Evolutionary conservation across 371 early-diverging fungal species (phyloP).

Genomic region (Apophysomyces elegans): DNA sequence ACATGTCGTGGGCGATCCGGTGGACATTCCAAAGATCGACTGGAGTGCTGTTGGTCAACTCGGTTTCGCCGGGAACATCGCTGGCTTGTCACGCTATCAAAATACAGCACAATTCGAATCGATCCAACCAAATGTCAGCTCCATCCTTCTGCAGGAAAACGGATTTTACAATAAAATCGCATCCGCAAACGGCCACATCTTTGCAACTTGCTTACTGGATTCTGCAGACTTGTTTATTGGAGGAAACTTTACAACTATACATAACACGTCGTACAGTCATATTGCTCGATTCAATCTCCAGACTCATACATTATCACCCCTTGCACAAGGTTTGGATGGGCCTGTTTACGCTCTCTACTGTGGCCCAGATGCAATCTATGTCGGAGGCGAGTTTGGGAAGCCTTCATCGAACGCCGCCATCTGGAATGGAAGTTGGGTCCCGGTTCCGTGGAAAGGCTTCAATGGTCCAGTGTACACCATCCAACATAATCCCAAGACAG

Average conservation of each 20-base stretch:
- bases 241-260: constrained; percentile 48
- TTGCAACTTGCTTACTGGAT: constrained; percentile 7
- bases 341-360: constrained; percentile 71
- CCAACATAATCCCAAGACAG: constrained; percentile 23
- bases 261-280: constrained; percentile 35
- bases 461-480: constrained; percentile 56
- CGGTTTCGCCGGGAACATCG: constrained; percentile 37
- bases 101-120: constrained; percentile 28
- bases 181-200: constrained; percentile 17
- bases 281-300: constrained; percentile 58
- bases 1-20: constrained; percentile 3
- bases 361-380: constrained; percentile 58
- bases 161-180: constrained; percentile 27
- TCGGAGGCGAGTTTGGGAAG: constrained; percentile 52
- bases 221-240: constrained; percentile 38
- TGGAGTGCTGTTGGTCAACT: constrained; percentile 25
- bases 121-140: constrained; percentile 15
- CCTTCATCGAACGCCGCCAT: constrained; percentile 48
- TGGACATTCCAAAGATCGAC: constrained; percentile 15
- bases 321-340: constrained; percentile 72
- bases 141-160: neutral
- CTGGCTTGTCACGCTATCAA: constrained; percentile 32
- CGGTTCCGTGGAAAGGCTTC: constrained; percentile 67
- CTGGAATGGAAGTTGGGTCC: constrained; percentile 54
- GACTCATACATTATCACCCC: constrained; percentile 40